Evolutionary conservation across 1,139 yeast species (phyloP), one percentile per base, ranked within the genome.

Genomic region (Geotrichum reessii): DNA sequence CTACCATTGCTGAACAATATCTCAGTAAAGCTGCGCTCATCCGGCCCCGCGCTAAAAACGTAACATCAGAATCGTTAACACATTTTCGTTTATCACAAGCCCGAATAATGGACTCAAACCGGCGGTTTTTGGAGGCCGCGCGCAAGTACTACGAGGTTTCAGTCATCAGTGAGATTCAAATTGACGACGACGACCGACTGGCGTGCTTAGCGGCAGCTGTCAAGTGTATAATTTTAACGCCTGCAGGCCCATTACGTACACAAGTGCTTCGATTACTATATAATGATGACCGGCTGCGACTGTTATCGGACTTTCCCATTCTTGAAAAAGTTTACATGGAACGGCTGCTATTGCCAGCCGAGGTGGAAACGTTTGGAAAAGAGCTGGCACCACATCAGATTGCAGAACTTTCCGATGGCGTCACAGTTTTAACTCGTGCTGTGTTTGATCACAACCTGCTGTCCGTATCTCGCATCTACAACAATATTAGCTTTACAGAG

Each of bases 231-330:
- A 63, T 73, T 6, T 63, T 73, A 55, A 68, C 73, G 9, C 74
- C 75, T 1, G 75, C 76, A 0, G 75, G 76, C 0, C 76, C 74
- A 0, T 59, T 65, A 22, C 62, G 75, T n/a, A 63, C 69, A 7
- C 68, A 70, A n/a, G 63, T 71, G 24, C 64, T 73, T 28, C 64
- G 68, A 7, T 61, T 67, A 24, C 60, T 73, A 11, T 67, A 68
- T 61, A 70, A 66, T 44, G 75, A 72, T 59, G 74, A 71, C 25
- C 62, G 74, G 24, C 61, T 70, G 4, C 63, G 61, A 14, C 62
- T 63, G 24, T 54, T 67, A 33, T 61, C 63, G 8, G 62, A 62
- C 19, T 71, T 63, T 52, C 61, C 59, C 9, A 64, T 71, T 5
- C 63, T 73, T 46, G 71, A 70, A 51, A 69, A 67, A 57, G 69